These are phyloP conservation scores for Voacanga thouarsii DNA, from an alignment of 257 asterid genomes.

Conservation along the genomic window DNA sequence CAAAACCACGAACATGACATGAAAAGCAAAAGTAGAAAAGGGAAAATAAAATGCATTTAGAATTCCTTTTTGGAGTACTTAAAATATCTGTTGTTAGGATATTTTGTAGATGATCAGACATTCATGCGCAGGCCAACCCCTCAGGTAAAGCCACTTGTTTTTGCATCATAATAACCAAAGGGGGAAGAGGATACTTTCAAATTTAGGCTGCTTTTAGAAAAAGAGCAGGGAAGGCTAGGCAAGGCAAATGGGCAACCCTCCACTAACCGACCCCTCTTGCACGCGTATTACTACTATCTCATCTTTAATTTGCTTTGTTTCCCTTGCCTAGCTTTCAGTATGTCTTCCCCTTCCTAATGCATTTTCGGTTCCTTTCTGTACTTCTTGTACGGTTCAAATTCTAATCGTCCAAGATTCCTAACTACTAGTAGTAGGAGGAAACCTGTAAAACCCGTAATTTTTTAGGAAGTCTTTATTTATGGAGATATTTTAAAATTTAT, in stretches of 20 bases:
- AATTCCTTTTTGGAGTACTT: background rate
- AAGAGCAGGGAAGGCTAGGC: slow-evolving; percentile 16
- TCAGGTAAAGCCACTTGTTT: background rate
- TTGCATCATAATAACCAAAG: background rate
- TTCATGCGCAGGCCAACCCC: slow-evolving; percentile 8
- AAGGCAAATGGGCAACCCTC: slow-evolving; percentile 37
- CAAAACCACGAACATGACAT: background rate
- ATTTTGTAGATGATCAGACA: background rate
- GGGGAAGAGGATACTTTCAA: background rate
- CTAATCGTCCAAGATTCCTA: no score
- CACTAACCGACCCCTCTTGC: slow-evolving; percentile 40
- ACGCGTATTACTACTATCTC: slow-evolving; percentile 33
- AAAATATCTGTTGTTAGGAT: background rate
- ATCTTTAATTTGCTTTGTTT: background rate
- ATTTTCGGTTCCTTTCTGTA: background rate
- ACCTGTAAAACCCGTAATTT: no score
- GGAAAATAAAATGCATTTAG: background rate
- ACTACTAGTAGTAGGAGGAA: no score
- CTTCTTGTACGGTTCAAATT: no score
- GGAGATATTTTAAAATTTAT: no score
- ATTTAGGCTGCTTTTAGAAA: background rate
- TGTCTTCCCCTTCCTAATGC: background rate
- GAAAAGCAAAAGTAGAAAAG: background rate
- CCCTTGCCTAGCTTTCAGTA: background rate
- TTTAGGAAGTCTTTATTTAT: no score